phyloP scores from a whole-genome alignment of 352 stramenopile genomes.

The Globisporangium iwayamae region DNA sequence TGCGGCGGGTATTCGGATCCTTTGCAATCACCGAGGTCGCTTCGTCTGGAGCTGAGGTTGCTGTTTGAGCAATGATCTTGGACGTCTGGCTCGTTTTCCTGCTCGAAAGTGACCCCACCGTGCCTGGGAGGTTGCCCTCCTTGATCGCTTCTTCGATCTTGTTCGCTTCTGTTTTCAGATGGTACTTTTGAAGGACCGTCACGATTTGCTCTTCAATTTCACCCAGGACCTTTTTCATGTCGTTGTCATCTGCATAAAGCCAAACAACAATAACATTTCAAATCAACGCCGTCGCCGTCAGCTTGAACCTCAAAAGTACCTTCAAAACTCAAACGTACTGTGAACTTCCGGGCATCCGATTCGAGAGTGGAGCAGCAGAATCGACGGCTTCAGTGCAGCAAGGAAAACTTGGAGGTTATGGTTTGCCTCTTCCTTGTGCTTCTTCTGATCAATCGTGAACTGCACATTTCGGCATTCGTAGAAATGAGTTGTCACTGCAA shows the following conservation, averaged over 20 bases:
- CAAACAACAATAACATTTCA: not conserved
- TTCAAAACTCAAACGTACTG: conserved; percentile 27
- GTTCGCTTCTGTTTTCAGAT: conserved; percentile 51
- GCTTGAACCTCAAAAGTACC: not conserved
- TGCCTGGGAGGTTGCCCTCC: not conserved
- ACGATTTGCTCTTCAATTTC: conserved; percentile 79
- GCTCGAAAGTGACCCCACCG: not conserved
- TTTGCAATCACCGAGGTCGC: not conserved
- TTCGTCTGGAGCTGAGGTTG: not conserved
- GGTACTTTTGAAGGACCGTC: conserved; percentile 57
- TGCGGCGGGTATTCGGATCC: conserved; percentile 11
- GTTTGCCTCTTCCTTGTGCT: conserved; percentile 73
- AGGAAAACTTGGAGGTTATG: conserved; percentile 66
- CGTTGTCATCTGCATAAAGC: conserved; percentile 38
- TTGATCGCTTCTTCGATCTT: conserved; percentile 25
- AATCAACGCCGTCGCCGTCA: not conserved
- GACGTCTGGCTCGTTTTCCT: not conserved
- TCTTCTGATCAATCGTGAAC: conserved; percentile 66
- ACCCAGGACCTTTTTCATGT: conserved; percentile 72
- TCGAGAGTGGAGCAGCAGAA: conserved; percentile 60
- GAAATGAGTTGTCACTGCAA: not conserved
- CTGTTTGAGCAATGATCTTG: not conserved
- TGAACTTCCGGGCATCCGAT: conserved; percentile 70
- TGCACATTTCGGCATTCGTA: not conserved
- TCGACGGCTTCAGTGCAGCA: conserved; percentile 53